Evolutionary conservation across 441 rosid species (phyloP).

Genomic region (Syzygium malaccense): DNA sequence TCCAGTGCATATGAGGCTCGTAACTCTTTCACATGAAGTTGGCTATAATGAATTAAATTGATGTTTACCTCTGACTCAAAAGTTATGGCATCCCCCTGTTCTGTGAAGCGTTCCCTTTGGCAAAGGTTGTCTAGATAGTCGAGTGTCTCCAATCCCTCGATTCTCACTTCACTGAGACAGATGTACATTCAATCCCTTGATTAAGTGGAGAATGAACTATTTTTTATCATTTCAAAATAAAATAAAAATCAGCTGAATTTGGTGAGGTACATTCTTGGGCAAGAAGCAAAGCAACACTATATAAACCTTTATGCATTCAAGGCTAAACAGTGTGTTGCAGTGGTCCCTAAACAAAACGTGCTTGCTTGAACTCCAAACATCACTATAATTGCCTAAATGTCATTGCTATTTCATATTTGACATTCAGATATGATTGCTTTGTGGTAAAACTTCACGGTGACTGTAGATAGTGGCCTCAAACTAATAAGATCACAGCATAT

Average conservation of each 20-base stretch:
- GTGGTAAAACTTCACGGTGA: not conserved
- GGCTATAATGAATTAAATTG: not conserved
- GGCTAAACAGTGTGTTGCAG: not conserved
- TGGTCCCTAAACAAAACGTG: not conserved
- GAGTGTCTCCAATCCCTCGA: constrained; percentile 52
- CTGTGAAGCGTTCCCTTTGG: constrained; percentile 40
- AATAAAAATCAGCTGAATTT: not conserved
- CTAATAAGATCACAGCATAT: not conserved
- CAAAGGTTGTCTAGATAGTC: constrained; percentile 51
- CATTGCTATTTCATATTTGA: not conserved
- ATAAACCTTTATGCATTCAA: not conserved
- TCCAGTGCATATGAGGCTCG: not conserved
- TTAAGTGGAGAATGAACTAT: not conserved
- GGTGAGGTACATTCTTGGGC: not conserved
- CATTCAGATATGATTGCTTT: not conserved
- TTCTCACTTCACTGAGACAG: constrained; percentile 41
- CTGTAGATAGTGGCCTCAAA: not conserved
- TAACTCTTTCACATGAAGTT: not conserved
- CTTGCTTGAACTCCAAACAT: not conserved
- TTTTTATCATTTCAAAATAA: not conserved
- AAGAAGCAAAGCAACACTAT: not conserved
- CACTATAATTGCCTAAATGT: not conserved
- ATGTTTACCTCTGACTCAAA: constrained; percentile 45
- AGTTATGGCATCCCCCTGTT: constrained; percentile 50
- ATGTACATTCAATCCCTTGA: not conserved